Evolutionary conservation across 371 early-diverging fungal species (phyloP).

Genomic region (Funneliformis caledonium): DNA sequence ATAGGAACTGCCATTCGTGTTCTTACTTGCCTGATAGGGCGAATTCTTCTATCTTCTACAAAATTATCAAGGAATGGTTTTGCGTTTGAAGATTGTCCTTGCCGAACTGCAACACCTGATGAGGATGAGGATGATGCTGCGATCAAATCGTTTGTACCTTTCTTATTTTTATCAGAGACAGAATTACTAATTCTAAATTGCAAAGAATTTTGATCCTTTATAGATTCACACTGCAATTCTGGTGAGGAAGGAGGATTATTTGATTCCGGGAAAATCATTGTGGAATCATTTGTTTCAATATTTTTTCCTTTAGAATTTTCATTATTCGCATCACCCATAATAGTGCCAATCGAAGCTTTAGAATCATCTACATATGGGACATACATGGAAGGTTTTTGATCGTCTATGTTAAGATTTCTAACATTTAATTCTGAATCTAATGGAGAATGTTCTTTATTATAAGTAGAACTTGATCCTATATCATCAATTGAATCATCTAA

Average conservation of each 20-base stretch:
- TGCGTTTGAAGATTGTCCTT: neutral
- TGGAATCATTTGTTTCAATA: neutral
- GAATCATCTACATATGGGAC: neutral
- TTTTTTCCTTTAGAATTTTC: neutral
- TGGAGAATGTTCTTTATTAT: neutral
- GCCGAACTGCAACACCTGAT: neutral
- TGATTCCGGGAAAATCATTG: neutral
- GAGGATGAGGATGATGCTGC: neutral
- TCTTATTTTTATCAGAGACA: neutral
- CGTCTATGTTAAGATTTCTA: neutral
- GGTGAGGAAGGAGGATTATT: neutral
- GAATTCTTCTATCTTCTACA: neutral
- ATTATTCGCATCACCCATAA: neutral
- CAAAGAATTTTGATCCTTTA: neutral
- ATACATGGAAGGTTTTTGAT: neutral
- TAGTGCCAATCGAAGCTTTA: neutral
- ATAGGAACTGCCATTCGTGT: neutral
- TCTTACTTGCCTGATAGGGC: neutral
- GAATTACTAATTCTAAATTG: neutral
- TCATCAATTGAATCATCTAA: neutral
- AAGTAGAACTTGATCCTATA: neutral
- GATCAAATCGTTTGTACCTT: neutral
- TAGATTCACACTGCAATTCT: neutral
- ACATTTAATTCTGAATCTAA: neutral
- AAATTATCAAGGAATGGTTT: neutral